Base-by-base conservation (phyloP, 2,329 filamentous ascomycete genomes). In the Fusarium napiforme region DNA sequence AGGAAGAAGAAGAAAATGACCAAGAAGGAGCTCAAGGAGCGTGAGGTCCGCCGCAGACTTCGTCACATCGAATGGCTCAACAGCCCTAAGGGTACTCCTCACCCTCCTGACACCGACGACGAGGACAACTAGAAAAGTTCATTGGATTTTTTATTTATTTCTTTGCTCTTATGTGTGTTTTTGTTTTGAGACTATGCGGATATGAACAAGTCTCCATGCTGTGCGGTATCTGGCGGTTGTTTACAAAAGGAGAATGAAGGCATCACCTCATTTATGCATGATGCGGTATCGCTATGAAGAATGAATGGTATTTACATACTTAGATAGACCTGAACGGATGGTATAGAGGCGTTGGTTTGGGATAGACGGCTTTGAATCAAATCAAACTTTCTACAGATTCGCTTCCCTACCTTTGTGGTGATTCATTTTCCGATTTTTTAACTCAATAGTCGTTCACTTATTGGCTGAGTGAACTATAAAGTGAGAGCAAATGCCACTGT, bases 1-100 rank as follows among this genome's bases (percentile, higher is more conserved):
- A 91, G 88, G 84, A 96, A 95, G 89, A 98, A 98, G 94, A 97
- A 96, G 91, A 99, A 99, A 93, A 90, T 96, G 90, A 99, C 96
- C 64, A 94, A 97, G 87, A 95, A 95, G 84, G 95, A 99, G 83
- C 77, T 95, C 81, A 99, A 99, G 89, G 96, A 99, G 83, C 89
- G 93, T 26, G 96, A 98, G 84, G 93, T 93, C 47, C 89, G 97
- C 73, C 90, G 96, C 75, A 89, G 96, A 77, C 86, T 98, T 83
- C 91, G 96, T 78, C 95, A 99, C 84, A 92, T 93, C 77, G 89
- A 92, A 81, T 93, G 93, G 93, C 86, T 97, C 77, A 96, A 94
- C 84, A 93, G 89, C 78, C 93, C 93, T 75, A 95, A 95, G 89
- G 94, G 93, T 9, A 96, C 93, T 7, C 93, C 93, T 36, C 91